Base-by-base conservation (phyloP, 352 stramenopile species). In the Globisporangium nunn region DNA sequence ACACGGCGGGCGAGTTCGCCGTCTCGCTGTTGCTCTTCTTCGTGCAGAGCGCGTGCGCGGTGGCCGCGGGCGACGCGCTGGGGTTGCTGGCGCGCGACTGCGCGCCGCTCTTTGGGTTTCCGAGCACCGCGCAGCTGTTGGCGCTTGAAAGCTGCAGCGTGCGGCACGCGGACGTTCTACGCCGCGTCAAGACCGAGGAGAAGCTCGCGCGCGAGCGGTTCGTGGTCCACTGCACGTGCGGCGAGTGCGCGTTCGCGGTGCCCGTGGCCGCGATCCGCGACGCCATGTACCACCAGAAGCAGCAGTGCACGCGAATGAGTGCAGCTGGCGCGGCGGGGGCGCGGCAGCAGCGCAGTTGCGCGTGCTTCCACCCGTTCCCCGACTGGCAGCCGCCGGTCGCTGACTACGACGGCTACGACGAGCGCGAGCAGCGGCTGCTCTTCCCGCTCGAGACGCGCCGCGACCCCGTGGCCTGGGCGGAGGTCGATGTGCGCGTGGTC, bases 11-110 rank as follows among this genome's bases (percentile, higher is more conserved):
- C 4, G 51, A 70, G 17, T 55, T 76, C 12, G 40, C 78, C 31
- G 54, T 53, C 12, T 45, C 41, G 6, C 70, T 72, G 54, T 54
- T 88, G 54, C 51, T 86, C 35, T 81, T 81, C 61, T 85, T 88
- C 50, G 43, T 87, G 3, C 61, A 71, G 28, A 63, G 45, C 14
- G 52, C 59, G 3, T 63, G 73, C 76, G 78, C 47, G 56, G 66
- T 56, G 18, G 44, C 18, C 60, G 69, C 31, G 59, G 77, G 56
- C 64, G 58, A 54, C 31, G 63, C 15, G 54, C 61, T 49, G 39
- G 48, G 44, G 14, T 52, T 63, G 23, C 17, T 58, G 1, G 35
- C 33, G 2, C 50, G 50, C 17, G 44, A 50, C 44, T 58, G 58
- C 10, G 43, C 43, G 2, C 57, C 64, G 35, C 65, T 74, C 37